A percentile compares a stretch with the other conserved stretches of the same genome.
Conservation (phyloP, 805 yeast genomes). For the Nakazawaea wyomingensis region DNA sequence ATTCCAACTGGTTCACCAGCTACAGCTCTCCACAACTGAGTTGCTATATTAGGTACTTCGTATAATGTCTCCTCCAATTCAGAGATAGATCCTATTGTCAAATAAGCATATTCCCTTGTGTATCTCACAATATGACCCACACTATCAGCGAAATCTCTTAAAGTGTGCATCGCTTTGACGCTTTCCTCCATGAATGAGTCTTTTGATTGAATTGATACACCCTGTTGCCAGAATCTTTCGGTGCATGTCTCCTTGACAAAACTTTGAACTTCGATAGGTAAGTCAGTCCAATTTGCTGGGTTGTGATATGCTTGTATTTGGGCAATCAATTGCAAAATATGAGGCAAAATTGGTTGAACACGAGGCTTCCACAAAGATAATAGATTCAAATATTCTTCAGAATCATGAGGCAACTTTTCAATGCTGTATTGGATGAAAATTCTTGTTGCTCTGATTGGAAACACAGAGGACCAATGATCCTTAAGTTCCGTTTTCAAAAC, state of each 20-base stretch:
- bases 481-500: conserved; percentile 70
- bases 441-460: conserved; percentile 94
- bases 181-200: conserved; percentile 93
- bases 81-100: conserved; percentile 84
- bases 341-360: conserved; percentile 86
- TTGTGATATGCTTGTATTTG: conserved; percentile 95
- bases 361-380: conserved; percentile 88
- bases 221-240: conserved; percentile 98
- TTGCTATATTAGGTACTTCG: conserved; percentile 78
- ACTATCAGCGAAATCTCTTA: conserved; percentile 95
- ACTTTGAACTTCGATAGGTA: conserved; percentile 86
- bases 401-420: conserved; percentile 78
- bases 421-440: conserved; percentile 93
- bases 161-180: conserved; percentile 87
- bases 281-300: conserved; percentile 82
- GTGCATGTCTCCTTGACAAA: conserved; percentile 86
- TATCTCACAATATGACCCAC: conserved; percentile 95
- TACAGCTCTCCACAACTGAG: conserved; percentile 74
- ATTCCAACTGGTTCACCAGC: conserved; percentile 84
- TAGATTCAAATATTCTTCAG: conserved; percentile 66
- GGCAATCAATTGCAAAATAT: conserved; percentile 75
- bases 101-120: conserved; percentile 91
- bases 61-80: conserved; percentile 86
- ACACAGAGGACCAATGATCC: conserved; percentile 88
- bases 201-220: conserved; percentile 88